Evolutionary conservation across 345 rosid genomes (phyloP).

Genomic region (Durio zibethinus): DNA sequence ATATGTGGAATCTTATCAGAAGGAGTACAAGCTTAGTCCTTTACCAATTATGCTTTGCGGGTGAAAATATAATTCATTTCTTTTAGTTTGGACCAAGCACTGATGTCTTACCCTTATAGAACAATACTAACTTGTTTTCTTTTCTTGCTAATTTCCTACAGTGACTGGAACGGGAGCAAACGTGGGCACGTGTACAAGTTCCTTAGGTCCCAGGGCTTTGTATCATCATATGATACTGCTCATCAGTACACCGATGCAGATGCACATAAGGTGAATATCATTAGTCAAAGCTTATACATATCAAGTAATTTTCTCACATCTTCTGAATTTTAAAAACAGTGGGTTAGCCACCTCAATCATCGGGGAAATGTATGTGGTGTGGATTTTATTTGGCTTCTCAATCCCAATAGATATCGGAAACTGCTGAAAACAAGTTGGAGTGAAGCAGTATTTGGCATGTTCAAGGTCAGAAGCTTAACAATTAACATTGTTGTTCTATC

Average conservation of each 20-base stretch:
- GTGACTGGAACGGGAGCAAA: slow-evolving; percentile 99
- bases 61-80: slow-evolving; percentile 29
- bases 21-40: slow-evolving; percentile 63
- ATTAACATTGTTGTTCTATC: neutral
- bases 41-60: slow-evolving; percentile 86
- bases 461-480: slow-evolving; percentile 53
- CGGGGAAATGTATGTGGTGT: slow-evolving; percentile 96
- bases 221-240: slow-evolving; percentile 91
- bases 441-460: slow-evolving; percentile 96
- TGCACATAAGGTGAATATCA: slow-evolving; percentile 79
- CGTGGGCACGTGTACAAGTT: slow-evolving; percentile 93
- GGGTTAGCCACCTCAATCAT: slow-evolving; percentile 97
- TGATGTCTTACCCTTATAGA: neutral
- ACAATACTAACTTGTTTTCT: slow-evolving; percentile 10
- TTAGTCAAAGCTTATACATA: neutral
- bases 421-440: slow-evolving; percentile 82
- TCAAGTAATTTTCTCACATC: slow-evolving; percentile 16
- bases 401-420: slow-evolving; percentile 72
- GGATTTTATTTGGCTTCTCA: slow-evolving; percentile 96
- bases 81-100: neutral
- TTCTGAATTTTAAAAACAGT: slow-evolving; percentile 41
- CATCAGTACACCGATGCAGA: slow-evolving; percentile 95
- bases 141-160: slow-evolving; percentile 20
- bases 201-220: slow-evolving; percentile 90
- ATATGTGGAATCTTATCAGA: slow-evolving; percentile 75